phyloP scores from a whole-genome alignment of 805 yeast species.

The Yamadazyma sp. region DNA sequence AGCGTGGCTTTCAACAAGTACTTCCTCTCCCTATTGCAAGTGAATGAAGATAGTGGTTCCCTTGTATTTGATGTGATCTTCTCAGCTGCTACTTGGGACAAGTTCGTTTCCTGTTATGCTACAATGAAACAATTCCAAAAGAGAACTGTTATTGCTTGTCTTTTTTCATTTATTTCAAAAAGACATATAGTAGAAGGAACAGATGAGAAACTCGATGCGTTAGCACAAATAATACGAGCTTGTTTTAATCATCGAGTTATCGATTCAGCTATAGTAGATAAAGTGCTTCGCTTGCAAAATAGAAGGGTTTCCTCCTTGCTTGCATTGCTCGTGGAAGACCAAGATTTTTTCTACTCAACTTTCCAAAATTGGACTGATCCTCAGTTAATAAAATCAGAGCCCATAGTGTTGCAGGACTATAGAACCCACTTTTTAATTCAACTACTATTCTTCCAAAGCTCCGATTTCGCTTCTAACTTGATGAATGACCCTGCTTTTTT shows the following conservation, averaged over 20 bases:
- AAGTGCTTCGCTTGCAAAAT: slow-evolving; percentile 17
- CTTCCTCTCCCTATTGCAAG: slow-evolving; percentile 22
- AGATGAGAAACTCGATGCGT: slow-evolving; percentile 6
- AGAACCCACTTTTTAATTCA: slow-evolving; percentile 50
- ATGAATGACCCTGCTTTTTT: slow-evolving; percentile 36
- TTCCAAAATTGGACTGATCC: slow-evolving; percentile 27
- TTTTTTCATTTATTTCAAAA: slow-evolving; percentile 15
- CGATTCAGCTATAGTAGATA: slow-evolving; percentile 23
- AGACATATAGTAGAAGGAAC: slow-evolving; percentile 6
- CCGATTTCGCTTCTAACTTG: background rate
- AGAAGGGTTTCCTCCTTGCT: slow-evolving; percentile 18
- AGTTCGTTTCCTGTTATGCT: slow-evolving; percentile 15
- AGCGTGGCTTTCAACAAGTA: slow-evolving; percentile 13
- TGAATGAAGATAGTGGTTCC: slow-evolving; percentile 18
- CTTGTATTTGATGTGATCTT: slow-evolving; percentile 26
- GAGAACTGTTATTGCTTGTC: slow-evolving; percentile 20
- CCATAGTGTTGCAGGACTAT: slow-evolving; percentile 45
- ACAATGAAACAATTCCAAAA: slow-evolving; percentile 29
- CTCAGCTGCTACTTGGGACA: slow-evolving; percentile 19
- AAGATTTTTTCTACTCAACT: slow-evolving; percentile 2
- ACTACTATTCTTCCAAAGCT: slow-evolving; percentile 12
- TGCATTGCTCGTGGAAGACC: slow-evolving; percentile 12
- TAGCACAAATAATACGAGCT: background rate
- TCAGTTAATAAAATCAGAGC: slow-evolving; percentile 35
- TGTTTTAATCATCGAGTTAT: background rate